Evolutionary conservation across 192 early-diverging fungal genomes (phyloP), one percentile per base, ranked within the genome.

Genomic region (Phycomyces nitens): DNA sequence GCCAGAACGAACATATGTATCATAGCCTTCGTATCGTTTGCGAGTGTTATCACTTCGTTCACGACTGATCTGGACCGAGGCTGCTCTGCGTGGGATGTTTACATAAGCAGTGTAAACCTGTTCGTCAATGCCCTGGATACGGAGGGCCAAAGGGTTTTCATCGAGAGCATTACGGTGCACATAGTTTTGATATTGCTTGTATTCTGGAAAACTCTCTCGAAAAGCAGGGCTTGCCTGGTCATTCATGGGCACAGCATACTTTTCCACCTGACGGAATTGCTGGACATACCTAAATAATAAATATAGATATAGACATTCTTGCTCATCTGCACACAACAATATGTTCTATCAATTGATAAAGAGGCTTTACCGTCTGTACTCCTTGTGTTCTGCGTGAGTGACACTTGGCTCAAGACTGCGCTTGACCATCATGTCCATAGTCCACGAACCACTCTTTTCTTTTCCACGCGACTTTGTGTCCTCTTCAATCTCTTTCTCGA

Each of bases 401-500:
- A 86, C 77, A 0, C 51, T 69, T 16, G 87, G 87, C 24, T 89
- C 81, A 52, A 85, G 76, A 56, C 75, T 76, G 3, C 70, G 78
- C 26, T 52, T 74, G 53, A 62, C 72, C 40, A 53, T 68, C 49
- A 47, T 73, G 66, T 66, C 85, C 70, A 68, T 84, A 69, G 60
- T 75, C 80, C 60, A 72, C n/a, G 62, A 60, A 65, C 21, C 69
- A 63, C 68, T 69, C 71, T 41, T 83, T 53, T 59, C 80, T 69
- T 69, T 78, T 24, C 41, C 74, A 61, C 49, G 62, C 20, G 74
- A 67, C 6, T 67, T 71, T 9, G 49, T 56, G 2, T 71, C 74
- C 9, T 70, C 74, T 18, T 80, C 44, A 21, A 39, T 51, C 41
- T 80, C 75, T 12, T 75, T 60, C 47, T 74, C 59, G 23, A 64